Evolutionary conservation across 441 rosid species (phyloP), one percentile per base, ranked within the genome.

Genomic region (Biscutella laevigata): DNA sequence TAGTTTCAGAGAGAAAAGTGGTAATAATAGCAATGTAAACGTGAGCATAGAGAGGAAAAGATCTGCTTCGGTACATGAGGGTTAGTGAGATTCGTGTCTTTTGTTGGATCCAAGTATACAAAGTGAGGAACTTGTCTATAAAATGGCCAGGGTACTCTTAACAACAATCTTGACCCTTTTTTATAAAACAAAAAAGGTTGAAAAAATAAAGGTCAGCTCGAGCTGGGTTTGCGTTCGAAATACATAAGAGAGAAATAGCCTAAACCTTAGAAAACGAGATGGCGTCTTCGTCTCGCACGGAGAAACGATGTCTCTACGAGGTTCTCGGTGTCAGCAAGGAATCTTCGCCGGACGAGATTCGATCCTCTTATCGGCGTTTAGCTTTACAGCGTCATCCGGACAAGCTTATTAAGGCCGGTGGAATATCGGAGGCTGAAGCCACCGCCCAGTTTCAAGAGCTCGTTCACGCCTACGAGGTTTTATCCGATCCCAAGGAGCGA

Each of bases 361-460:
- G 95, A 15, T 68, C 87, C 1, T 74, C 97, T 0, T 92, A 82
- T 77, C 81, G 57, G 66, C 81, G 81, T 61, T 74, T 82, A 5
- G 99, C 99, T 33, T 79, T 92, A 17, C 97, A 78, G 38, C 95
- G 91, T 65, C 97, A 88, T 61, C 99, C 97, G 1, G 97, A 88
- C 63, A 92, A 88, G 88, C 95, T 92, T 12, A 67, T 92, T 36
- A 74, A 80, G 48, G 82, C 97, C 46, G 86, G 92, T 35, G 97
- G 95, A 24, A 37, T 92, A 44, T 72, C 82, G 33, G 84, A 77
- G 39, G 71, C 81, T 13, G 95, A 86, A 20, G 97, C 97, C 65
- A 86, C 97, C 42, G 85, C 95, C n/a, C 87, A 81, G 65, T 92
- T 86, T 67, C 99, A 92, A 68, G 95, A 88, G 72, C 95, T 92